phyloP scores from a whole-genome alignment of 2,329 filamentous ascomycete species.

The Neopestalotiopsis sp. region DNA sequence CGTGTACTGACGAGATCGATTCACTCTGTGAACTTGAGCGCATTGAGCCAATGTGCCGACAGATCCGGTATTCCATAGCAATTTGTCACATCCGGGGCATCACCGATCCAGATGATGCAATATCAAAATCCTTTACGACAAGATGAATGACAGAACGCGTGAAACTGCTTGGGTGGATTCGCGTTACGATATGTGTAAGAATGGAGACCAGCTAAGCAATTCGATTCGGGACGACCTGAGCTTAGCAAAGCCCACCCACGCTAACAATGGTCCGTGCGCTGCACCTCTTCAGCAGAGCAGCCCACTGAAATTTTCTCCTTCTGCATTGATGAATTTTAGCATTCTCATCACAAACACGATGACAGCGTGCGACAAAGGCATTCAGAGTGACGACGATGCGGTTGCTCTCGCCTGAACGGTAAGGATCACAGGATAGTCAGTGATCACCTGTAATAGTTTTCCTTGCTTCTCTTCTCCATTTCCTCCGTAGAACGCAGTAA shows the following conservation, averaged over 20 bases:
- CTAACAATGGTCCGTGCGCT: too few relatives aligned
- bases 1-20: not conserved
- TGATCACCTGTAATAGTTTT: not conserved
- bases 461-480: not conserved
- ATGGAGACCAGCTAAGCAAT: too few relatives aligned
- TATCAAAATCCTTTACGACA: not conserved
- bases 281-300: too few relatives aligned
- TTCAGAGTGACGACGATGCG: not conserved
- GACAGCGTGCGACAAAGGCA: not conserved
- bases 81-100: not conserved
- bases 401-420: not conserved
- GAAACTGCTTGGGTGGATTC: not conserved
- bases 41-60: not conserved
- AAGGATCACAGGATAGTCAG: not conserved
- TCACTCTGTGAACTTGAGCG: not conserved
- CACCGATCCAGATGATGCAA: not conserved
- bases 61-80: not conserved
- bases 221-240: too few relatives aligned
- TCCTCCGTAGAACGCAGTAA: constrained; percentile 18
- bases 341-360: too few relatives aligned
- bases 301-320: too few relatives aligned
- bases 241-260: too few relatives aligned
- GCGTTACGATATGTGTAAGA: not conserved
- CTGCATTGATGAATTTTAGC: too few relatives aligned
- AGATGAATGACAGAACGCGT: not conserved